These are phyloP conservation scores for Emergomyces orientalis DNA, from an alignment of 2,329 filamentous ascomycete species.

Conservation along the genomic window DNA sequence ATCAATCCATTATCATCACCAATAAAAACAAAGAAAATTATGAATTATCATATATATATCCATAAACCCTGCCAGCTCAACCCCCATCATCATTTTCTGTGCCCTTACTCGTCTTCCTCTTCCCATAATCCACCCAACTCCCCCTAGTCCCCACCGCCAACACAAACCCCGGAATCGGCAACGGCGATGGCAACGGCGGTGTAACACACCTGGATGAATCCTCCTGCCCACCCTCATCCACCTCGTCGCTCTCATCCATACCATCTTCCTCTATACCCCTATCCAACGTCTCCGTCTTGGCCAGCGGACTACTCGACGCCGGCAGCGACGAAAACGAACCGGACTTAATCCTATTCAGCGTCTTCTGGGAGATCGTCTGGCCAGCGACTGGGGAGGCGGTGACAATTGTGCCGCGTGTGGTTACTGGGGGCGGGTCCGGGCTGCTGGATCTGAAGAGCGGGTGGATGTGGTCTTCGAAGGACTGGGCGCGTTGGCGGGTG, in stretches of 20 bases:
- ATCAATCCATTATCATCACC: too few species aligned
- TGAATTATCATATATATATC: neutral
- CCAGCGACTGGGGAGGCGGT: neutral
- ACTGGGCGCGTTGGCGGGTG: constrained; percentile 1
- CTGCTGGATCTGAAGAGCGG: constrained; percentile 8
- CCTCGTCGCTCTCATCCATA: neutral
- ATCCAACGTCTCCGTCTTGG: neutral
- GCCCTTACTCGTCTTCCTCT: constrained; percentile 2
- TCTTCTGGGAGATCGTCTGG: constrained; percentile 1
- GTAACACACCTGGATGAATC: neutral
- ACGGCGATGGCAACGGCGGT: neutral
- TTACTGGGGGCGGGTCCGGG: constrained; percentile 1
- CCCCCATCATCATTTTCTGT: neutral
- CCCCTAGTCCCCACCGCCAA: constrained; percentile 3
- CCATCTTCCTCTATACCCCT: neutral
- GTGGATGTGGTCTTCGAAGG: constrained; percentile 8
- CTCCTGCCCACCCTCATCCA: neutral
- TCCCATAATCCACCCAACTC: constrained; percentile 9
- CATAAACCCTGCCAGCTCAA: neutral
- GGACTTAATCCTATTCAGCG: constrained; percentile 1
- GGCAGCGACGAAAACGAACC: neutral
- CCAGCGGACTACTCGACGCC: neutral
- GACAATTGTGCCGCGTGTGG: neutral
- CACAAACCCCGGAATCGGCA: constrained; percentile 11
- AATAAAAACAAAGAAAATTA: neutral